These are phyloP conservation scores for Cadophora gregata DNA, from an alignment of 2,329 filamentous ascomycete species.

Conservation along the genomic window DNA sequence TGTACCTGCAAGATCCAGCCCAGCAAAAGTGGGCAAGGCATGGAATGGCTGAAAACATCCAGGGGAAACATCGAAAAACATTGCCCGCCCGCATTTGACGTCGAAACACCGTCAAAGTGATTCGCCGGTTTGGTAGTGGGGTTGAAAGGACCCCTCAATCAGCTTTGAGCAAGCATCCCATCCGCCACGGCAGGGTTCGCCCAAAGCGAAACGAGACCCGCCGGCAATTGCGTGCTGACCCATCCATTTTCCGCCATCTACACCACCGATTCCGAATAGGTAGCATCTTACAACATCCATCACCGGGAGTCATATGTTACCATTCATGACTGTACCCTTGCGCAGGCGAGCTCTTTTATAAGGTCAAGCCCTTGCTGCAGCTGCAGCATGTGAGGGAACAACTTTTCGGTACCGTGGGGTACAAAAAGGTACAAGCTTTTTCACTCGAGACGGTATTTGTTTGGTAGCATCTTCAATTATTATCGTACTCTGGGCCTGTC, in stretches of 20 bases:
- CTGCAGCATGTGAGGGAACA: neutral
- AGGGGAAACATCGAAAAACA: neutral
- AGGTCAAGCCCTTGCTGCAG: neutral
- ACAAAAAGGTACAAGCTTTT: neutral
- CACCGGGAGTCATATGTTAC: neutral
- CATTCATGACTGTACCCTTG: neutral
- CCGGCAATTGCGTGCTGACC: constrained; percentile 14
- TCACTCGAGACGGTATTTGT: neutral
- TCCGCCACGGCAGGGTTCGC: neutral
- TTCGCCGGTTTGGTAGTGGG: neutral
- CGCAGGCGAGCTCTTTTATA: neutral
- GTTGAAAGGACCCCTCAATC: neutral
- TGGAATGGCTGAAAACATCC: neutral
- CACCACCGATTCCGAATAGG: neutral
- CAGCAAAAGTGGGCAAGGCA: neutral
- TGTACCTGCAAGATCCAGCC: neutral
- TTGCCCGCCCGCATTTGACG: neutral
- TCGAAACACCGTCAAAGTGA: neutral
- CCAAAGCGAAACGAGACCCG: neutral
- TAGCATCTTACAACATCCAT: neutral
- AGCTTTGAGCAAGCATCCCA: neutral
- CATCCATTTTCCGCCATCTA: neutral
- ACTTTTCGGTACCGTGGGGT: neutral
- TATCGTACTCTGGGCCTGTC: neutral
- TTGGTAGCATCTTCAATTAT: neutral